Base-by-base conservation (phyloP, 1,284 basidiomycete species). In the Exobasidium rhododendri region DNA sequence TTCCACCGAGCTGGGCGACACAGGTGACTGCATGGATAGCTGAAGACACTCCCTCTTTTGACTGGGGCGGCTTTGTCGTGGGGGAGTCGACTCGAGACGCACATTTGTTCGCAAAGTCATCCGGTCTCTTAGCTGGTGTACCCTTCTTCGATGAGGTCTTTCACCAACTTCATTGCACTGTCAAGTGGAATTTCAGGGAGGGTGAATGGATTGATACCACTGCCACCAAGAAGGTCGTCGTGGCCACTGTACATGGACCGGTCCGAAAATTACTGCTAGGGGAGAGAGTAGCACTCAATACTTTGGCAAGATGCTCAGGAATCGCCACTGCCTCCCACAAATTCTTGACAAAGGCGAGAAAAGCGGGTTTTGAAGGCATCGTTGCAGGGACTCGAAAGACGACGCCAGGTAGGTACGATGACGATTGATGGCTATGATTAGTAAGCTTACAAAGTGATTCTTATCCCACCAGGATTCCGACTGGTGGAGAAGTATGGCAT, bases 401-500 rank as follows among this genome's bases (percentile, higher is more conserved):
- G 0, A 97, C 94, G 1, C 96, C 94, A n/a, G 92, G 92, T 47
- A 54, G 51, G 32, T 35, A 30, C 13, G 2, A 6, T 20, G 17
- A 20, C 56, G 0, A 26, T 22, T 17, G 14, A 26, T 13, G 14
- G 24, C 14, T 31, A 44, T 31, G 13, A 32, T 26, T 3, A 13
- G 26, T 20, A 40, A 11, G 20, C 49, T 1, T 50, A 45, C 28
- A 14, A 2, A 31, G 57, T 63, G 1, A 46, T 17, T 6, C 13
- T 2, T n/a, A 10, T 5, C 28, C 2, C 2, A 2, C 13, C 40
- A 35, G 59, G 62, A 0, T 98, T 98, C 83, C 85, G 96, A 53
- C 84, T 97, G 17, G 94, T 98, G 4, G 94, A 99, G 81, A 99
- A 99, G 82, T 97, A 98, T 80, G 96, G 89, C 7, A 99, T 98